Percentiles rank a stretch among this genome's conserved stretches.
Conservation (phyloP, 805 yeast genomes). For the Kodamaea kakaduensis region DNA sequence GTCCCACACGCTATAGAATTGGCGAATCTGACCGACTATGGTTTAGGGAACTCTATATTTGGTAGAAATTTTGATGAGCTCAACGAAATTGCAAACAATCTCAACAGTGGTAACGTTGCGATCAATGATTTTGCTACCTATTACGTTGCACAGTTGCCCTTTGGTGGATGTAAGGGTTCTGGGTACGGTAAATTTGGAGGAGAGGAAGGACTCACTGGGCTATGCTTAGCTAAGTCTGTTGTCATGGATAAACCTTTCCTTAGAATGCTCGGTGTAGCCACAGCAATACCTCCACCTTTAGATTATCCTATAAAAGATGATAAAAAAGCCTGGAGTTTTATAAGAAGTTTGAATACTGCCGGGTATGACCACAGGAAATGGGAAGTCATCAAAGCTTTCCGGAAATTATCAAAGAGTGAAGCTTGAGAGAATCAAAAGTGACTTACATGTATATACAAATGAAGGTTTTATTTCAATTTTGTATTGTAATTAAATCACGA, state of each 20-base stretch:
- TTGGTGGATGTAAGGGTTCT: slow-evolving; percentile 89
- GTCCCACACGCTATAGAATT: slow-evolving; percentile 67
- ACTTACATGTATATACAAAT: background rate
- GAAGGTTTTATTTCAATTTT: background rate
- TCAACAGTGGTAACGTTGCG: slow-evolving; percentile 89
- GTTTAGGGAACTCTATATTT: slow-evolving; percentile 89
- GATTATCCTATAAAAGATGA: slow-evolving; percentile 88
- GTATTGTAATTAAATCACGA: slow-evolving; percentile 3
- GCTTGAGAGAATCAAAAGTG: background rate
- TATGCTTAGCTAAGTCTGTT: slow-evolving; percentile 82
- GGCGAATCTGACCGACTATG: slow-evolving; percentile 84
- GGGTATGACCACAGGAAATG: slow-evolving; percentile 77
- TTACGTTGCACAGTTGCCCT: slow-evolving; percentile 93
- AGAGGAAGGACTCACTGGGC: slow-evolving; percentile 89
- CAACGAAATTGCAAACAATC: slow-evolving; percentile 55
- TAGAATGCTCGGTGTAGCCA: slow-evolving; percentile 51
- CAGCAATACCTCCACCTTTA: slow-evolving; percentile 79
- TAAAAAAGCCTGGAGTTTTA: slow-evolving; percentile 84
- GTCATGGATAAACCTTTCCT: slow-evolving; percentile 81
- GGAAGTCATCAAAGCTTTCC: slow-evolving; percentile 47
- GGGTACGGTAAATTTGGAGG: slow-evolving; percentile 99
- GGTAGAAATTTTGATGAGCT: slow-evolving; percentile 59
- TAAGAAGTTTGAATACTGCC: slow-evolving; percentile 72
- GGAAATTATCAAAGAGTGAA: slow-evolving; percentile 36
- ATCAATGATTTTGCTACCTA: slow-evolving; percentile 97